phyloP scores from a whole-genome alignment of 176 grass and related monocot species.

The Otatea glauca region DNA sequence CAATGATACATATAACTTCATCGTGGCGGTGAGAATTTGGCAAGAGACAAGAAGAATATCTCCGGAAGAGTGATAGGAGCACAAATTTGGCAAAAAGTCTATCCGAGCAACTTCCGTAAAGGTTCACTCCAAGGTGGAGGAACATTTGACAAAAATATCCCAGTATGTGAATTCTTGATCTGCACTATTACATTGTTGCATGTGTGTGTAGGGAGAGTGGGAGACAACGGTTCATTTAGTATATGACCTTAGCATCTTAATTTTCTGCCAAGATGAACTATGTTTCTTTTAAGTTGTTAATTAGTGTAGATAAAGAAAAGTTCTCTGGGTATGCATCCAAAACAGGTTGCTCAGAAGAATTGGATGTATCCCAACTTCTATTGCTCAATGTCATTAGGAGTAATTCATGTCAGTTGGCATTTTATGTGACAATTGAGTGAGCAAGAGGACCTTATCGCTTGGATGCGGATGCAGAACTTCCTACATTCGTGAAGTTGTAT shows the following conservation, averaged over 20 bases:
- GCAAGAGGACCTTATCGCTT: no score
- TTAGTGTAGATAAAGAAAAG: no score
- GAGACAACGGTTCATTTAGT: conserved; percentile 18
- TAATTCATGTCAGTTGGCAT: no score
- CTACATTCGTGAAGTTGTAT: no score
- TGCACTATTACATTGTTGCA: not conserved
- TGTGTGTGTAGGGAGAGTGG: not conserved
- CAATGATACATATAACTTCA: conserved; percentile 92
- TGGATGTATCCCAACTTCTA: no score
- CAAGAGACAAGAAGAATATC: conserved; percentile 79
- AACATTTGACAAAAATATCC: no score
- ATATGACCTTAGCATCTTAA: not conserved
- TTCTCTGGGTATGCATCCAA: no score
- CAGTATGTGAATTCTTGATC: conserved; percentile 57
- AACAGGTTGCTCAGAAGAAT: no score
- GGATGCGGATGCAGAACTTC: no score
- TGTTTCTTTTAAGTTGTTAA: no score
- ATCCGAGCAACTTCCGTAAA: conserved; percentile 92
- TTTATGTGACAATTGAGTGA: no score
- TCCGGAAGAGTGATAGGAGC: conserved; percentile 99
- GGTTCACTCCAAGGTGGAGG: conserved; percentile 70
- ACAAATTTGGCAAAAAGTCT: conserved; percentile 96
- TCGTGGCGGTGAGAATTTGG: conserved; percentile 56
- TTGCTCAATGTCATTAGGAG: no score
- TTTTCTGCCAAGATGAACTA: conserved; percentile 19